These are phyloP conservation scores for Prototheca wickerhamii DNA, from an alignment of 163 green algal species.

Conservation along the genomic window DNA sequence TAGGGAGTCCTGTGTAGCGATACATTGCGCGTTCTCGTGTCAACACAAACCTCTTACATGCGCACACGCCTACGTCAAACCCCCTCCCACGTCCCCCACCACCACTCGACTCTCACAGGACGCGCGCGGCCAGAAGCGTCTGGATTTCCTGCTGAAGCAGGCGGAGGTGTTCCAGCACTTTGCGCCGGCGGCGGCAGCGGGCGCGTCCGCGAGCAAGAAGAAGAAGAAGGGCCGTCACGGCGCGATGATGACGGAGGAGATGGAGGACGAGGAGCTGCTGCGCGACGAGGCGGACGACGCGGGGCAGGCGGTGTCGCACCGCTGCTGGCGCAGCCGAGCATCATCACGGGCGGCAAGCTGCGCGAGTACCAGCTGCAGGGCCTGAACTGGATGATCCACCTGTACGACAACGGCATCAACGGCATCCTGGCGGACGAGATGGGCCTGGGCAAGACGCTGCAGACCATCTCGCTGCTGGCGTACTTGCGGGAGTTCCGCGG, in stretches of 20 bases:
- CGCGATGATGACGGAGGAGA: slow-evolving; percentile 42
- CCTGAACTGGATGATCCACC: slow-evolving; percentile 98
- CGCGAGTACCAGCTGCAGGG: slow-evolving; percentile 88
- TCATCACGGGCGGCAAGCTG: slow-evolving; percentile 86
- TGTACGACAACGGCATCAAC: slow-evolving; percentile 99
- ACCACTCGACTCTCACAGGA: slow-evolving; percentile 34
- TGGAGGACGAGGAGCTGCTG: slow-evolving; percentile 76
- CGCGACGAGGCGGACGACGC: slow-evolving; percentile 65
- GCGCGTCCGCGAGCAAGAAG: slow-evolving; percentile 31
- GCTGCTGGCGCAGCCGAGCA: slow-evolving; percentile 81
- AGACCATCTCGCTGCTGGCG: slow-evolving; percentile 95
- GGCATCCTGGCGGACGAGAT: slow-evolving; percentile 99
- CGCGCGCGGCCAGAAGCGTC: slow-evolving; percentile 55
- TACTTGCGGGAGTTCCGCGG: slow-evolving; percentile 95
- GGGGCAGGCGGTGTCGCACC: slow-evolving; percentile 28
- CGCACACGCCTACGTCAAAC: neutral
- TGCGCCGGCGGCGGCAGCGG: slow-evolving; percentile 41
- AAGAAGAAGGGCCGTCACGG: slow-evolving; percentile 39
- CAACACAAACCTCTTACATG: neutral
- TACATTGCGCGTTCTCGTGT: neutral
- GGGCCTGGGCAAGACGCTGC: slow-evolving; percentile 95
- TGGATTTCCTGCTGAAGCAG: slow-evolving; percentile 93
- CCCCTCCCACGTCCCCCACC: neutral
- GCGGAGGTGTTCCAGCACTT: slow-evolving; percentile 99
- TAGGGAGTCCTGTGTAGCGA: neutral